Conservation (phyloP, 148 eudicot species). For the Cornus controversa region DNA sequence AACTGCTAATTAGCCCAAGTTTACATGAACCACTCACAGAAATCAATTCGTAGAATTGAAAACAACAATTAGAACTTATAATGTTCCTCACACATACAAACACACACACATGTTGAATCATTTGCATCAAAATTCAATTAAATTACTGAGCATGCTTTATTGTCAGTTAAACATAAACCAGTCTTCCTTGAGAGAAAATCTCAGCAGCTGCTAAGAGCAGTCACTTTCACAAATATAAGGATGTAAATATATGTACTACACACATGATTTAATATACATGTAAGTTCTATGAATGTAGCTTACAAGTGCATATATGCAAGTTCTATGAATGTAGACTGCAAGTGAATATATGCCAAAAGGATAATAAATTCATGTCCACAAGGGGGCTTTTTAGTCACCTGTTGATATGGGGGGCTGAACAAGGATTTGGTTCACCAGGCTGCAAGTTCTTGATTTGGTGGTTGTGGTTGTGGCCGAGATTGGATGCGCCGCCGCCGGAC, state of each 20-base stretch:
- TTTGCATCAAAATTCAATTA: not conserved
- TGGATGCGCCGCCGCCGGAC: constrained; percentile 29
- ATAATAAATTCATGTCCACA: not conserved
- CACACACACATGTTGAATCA: no score
- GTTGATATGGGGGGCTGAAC: constrained; percentile 26
- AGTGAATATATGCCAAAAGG: constrained; percentile 4
- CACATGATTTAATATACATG: not conserved
- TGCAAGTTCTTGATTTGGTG: constrained; percentile 37
- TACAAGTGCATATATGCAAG: not conserved
- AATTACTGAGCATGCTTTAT: no score
- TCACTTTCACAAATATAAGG: no score
- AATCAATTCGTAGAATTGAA: no score
- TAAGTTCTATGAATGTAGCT: not conserved
- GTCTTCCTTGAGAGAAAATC: not conserved
- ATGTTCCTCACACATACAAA: no score
- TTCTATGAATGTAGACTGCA: not conserved
- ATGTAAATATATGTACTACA: no score
- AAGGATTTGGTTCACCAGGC: constrained; percentile 26
- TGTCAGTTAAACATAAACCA: not conserved
- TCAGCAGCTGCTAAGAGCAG: no score
- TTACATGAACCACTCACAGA: not conserved
- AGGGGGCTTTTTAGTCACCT: constrained; percentile 27
- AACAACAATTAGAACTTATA: no score
- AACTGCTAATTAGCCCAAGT: not conserved
- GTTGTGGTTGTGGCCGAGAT: constrained; percentile 21